Evolutionary conservation across 495 filamentous ascomycete species (phyloP).

Genomic region (Lindgomyces ingoldianus): DNA sequence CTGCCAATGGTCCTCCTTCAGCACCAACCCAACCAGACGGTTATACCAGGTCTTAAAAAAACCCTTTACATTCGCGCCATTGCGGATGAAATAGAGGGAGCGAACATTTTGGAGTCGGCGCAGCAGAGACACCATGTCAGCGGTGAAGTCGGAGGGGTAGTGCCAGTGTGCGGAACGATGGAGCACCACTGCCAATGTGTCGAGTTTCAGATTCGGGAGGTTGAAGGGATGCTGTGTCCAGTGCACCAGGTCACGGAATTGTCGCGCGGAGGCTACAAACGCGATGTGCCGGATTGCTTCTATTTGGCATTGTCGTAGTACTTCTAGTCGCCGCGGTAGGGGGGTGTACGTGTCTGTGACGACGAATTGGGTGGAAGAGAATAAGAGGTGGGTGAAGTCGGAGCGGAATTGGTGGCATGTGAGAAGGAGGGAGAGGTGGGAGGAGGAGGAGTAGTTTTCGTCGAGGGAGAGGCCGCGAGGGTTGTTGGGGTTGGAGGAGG

Average conservation of each 20-base stretch:
- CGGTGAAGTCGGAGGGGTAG: constrained; percentile 38
- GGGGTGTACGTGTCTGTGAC: constrained; percentile 31
- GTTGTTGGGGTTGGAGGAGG: neutral
- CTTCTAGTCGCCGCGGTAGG: constrained; percentile 21
- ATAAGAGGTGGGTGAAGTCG: constrained; percentile 36
- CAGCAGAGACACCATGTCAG: constrained; percentile 36
- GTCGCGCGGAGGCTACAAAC: constrained; percentile 33
- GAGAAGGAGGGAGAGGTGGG: constrained; percentile 29
- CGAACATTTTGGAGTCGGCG: constrained; percentile 35
- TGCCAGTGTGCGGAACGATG: constrained; percentile 38
- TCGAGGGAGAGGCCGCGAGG: constrained; percentile 28
- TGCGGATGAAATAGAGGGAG: constrained; percentile 38
- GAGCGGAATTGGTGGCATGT: constrained; percentile 39
- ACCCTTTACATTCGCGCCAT: constrained; percentile 40
- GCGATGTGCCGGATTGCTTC: constrained; percentile 33
- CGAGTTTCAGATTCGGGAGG: constrained; percentile 27
- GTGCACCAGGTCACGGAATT: constrained; percentile 37
- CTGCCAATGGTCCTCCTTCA: constrained; percentile 41
- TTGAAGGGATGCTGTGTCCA: constrained; percentile 39
- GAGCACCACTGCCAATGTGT: constrained; percentile 38
- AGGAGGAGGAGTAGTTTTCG: constrained; percentile 29
- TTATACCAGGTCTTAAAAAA: constrained; percentile 43
- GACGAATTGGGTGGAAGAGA: constrained; percentile 35
- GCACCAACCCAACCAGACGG: constrained; percentile 38
- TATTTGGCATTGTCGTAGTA: constrained; percentile 32